Conservation (phyloP, 768 basidiomycete species). For the Collybia sp. region DNA sequence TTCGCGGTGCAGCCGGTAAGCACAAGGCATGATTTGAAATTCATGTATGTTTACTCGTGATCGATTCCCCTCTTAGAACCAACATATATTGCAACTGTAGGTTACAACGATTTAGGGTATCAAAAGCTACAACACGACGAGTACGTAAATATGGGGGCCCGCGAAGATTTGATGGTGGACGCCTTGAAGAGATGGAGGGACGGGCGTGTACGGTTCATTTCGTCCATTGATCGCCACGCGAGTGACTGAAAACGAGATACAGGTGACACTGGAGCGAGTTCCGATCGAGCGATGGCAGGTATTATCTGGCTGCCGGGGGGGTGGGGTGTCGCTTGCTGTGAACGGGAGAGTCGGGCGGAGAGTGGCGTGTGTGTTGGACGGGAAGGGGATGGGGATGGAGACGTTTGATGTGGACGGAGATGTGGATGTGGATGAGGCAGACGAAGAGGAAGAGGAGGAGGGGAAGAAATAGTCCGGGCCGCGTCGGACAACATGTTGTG, state of each 20-base stretch:
- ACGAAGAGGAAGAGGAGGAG: conserved; percentile 23
- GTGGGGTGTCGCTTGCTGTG: conserved; percentile 56
- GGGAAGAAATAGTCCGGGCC: conserved; percentile 2
- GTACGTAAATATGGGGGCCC: conserved; percentile 50
- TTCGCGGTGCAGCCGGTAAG: conserved; percentile 45
- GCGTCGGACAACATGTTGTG: conserved; percentile 7
- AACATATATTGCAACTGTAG: conserved; percentile 58
- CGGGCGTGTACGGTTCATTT: conserved; percentile 52
- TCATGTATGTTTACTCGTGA: conserved; percentile 27
- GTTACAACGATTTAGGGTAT: conserved; percentile 60
- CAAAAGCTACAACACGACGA: conserved; percentile 39
- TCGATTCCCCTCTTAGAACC: conserved; percentile 33
- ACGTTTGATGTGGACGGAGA: conserved; percentile 76
- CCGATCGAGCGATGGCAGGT: conserved; percentile 55
- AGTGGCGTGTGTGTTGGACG: conserved; percentile 72
- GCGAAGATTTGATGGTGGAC: conserved; percentile 63
- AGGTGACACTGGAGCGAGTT: conserved; percentile 47
- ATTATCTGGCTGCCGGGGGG: conserved; percentile 47
- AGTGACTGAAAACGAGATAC: not conserved
- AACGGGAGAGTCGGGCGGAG: conserved; percentile 74
- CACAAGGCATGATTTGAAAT: conserved; percentile 17
- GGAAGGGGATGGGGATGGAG: conserved; percentile 59
- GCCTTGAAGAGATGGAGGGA: conserved; percentile 51
- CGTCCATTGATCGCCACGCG: no score
- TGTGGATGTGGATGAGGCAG: conserved; percentile 43